phyloP scores from a whole-genome alignment of 164 flowering plant species.

The Macadamia integrifolia region DNA sequence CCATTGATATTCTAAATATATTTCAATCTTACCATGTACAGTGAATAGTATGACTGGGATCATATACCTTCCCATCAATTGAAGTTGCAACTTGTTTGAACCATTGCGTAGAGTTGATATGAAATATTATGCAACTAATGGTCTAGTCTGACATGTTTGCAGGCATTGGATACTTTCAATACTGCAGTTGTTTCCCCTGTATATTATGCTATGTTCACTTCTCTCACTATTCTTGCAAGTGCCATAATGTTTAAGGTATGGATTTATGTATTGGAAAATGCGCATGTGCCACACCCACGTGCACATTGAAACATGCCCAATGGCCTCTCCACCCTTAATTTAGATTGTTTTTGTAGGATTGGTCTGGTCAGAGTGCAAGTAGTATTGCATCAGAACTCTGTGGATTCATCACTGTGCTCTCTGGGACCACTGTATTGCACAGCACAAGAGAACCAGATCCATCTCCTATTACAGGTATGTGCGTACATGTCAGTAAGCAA shows the following conservation, averaged over 20 bases:
- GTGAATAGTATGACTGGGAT: neutral
- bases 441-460: slow-evolving; percentile 77
- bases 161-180: slow-evolving; percentile 91
- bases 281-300: neutral
- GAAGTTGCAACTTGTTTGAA: neutral
- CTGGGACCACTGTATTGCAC: slow-evolving; percentile 83
- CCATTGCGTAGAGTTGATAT: neutral
- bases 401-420: slow-evolving; percentile 79
- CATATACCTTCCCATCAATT: neutral
- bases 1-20: neutral
- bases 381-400: slow-evolving; percentile 76
- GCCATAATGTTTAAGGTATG: slow-evolving; percentile 96
- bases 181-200: slow-evolving; percentile 93
- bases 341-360: slow-evolving; percentile 46
- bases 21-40: neutral
- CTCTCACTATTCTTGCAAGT: slow-evolving; percentile 85
- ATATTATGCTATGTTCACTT: slow-evolving; percentile 89
- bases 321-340: too few relatives aligned
- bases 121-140: neutral
- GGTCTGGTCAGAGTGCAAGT: slow-evolving; percentile 84
- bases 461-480: slow-evolving; percentile 43
- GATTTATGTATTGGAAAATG: neutral
- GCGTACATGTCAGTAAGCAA: neutral
- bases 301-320: too few relatives aligned
- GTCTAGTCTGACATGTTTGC: slow-evolving; percentile 12